Evolutionary conservation across 305 asterid species (phyloP).

Genomic region (Solanum hybrid): DNA sequence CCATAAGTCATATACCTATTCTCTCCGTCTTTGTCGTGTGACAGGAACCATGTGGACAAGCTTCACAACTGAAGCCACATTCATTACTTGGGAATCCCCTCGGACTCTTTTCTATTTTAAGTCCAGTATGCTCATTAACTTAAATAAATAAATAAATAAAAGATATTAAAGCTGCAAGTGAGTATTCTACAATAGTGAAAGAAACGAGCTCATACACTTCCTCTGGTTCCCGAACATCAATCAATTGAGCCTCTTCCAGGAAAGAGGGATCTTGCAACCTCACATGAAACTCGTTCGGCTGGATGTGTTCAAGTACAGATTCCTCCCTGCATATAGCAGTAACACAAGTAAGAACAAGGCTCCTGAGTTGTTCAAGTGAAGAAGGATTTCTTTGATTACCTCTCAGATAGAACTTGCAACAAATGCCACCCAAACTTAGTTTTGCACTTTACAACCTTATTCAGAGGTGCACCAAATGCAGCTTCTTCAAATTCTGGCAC

Average conservation of each 20-base stretch:
- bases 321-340: constrained; percentile 47
- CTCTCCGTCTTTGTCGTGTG: neutral
- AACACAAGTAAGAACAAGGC: constrained; percentile 14
- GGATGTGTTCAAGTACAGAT: constrained; percentile 58
- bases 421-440: constrained; percentile 94
- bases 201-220: constrained; percentile 67
- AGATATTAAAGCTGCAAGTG: neutral
- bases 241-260: constrained; percentile 68
- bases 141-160: neutral
- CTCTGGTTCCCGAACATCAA: constrained; percentile 96
- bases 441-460: constrained; percentile 70
- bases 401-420: constrained; percentile 87
- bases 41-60: neutral
- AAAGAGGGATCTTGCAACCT: constrained; percentile 81
- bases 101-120: neutral
- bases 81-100: neutral
- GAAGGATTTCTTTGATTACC: constrained; percentile 30
- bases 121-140: neutral
- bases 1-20: neutral
- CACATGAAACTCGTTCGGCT: constrained; percentile 59
- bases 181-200: neutral
- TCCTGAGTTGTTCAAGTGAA: constrained; percentile 1
- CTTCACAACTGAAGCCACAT: neutral
- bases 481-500: constrained; percentile 96
- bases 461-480: constrained; percentile 69